A percentile compares a stretch with the other conserved stretches of the same genome.
phyloP scores from a whole-genome alignment of 78 protist species.

The Dictyostelium capitatum region DNA sequence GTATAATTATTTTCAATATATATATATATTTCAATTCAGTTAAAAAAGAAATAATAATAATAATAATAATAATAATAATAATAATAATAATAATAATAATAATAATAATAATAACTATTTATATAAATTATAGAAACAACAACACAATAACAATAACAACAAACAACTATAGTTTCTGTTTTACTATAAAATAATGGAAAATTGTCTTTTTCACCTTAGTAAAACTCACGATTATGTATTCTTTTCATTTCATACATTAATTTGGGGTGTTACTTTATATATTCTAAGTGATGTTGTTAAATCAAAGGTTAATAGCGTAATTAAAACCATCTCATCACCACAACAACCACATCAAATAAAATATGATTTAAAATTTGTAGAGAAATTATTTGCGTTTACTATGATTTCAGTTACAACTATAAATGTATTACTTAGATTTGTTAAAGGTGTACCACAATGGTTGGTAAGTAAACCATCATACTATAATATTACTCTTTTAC shows the following conservation, averaged over 20 bases:
- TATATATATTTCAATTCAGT: too few species aligned
- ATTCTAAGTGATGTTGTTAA: too few species aligned
- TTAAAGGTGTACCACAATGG: constrained; percentile 73
- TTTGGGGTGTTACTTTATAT: not conserved
- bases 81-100: too few species aligned
- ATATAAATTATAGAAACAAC: too few species aligned
- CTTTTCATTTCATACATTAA: not conserved
- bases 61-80: too few species aligned
- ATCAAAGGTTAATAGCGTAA: too few species aligned
- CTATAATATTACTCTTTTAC: not conserved
- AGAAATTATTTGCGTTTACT: not conserved
- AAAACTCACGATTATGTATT: not conserved
- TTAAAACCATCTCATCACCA: not conserved
- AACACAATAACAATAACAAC: too few species aligned
- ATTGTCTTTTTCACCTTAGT: constrained; percentile 5
- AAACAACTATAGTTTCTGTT: too few species aligned
- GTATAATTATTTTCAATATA: too few species aligned
- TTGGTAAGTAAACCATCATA: constrained; percentile 33
- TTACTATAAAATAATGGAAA: not conserved
- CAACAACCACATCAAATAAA: not conserved
- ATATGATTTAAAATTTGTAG: not conserved
- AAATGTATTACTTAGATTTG: constrained; percentile 26
- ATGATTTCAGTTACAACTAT: not conserved
- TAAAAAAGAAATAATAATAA: too few species aligned
- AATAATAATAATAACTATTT: too few species aligned